phyloP scores from a whole-genome alignment of 441 rosid species.

The Erodium chrysanthum region DNA sequence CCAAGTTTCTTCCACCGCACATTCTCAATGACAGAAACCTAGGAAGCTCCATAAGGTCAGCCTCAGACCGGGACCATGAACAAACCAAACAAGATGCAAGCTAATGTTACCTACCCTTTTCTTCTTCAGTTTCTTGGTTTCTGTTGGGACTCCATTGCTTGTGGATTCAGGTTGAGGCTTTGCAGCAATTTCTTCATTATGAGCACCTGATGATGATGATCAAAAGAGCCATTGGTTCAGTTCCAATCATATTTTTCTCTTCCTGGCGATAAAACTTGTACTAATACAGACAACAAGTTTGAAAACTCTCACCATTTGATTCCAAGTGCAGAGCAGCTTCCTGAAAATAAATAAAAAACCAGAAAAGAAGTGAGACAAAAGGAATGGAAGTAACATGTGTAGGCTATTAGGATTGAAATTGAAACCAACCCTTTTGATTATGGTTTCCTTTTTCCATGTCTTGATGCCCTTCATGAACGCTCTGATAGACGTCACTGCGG shows the following conservation, averaged over 20 bases:
- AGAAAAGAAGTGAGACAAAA: background rate
- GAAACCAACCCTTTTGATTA: slow-evolving; percentile 36
- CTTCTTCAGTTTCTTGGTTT: background rate
- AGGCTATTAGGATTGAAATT: background rate
- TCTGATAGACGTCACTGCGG: slow-evolving; percentile 51
- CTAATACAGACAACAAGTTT: background rate
- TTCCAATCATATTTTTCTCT: background rate
- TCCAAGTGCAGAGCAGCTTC: slow-evolving; percentile 13
- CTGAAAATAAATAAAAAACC: background rate
- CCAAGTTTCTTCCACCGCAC: slow-evolving; percentile 63
- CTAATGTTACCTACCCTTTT: background rate
- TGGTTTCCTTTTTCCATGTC: slow-evolving; percentile 62
- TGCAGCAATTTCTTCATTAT: slow-evolving; percentile 29
- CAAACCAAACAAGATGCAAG: too few relatives aligned
- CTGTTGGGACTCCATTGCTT: background rate
- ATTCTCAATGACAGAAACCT: slow-evolving; percentile 48
- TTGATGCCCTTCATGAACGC: slow-evolving; percentile 58
- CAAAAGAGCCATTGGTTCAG: background rate
- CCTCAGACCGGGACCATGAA: background rate
- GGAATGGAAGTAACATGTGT: background rate
- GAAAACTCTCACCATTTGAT: slow-evolving; percentile 15
- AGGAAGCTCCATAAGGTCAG: background rate
- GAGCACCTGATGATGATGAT: slow-evolving; percentile 1
- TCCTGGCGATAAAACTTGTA: background rate
- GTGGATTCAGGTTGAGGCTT: slow-evolving; percentile 21